Conservation (phyloP, 345 rosid genomes). For the Salix dunnii region DNA sequence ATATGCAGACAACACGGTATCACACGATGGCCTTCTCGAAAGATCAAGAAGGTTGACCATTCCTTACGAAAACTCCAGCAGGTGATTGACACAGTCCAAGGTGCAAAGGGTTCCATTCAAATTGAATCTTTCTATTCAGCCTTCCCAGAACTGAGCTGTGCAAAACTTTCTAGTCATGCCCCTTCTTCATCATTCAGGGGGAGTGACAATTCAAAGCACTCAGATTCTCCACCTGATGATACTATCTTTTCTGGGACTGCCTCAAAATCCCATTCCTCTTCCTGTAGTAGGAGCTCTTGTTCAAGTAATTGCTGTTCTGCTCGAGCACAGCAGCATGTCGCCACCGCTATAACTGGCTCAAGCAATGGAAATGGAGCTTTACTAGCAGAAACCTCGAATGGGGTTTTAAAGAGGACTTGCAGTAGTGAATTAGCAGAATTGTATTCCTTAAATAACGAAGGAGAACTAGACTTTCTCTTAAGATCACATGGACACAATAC, state of each 20-base stretch:
- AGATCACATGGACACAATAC: conserved; percentile 59
- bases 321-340: conserved; percentile 44
- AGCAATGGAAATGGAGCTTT: conserved; percentile 21
- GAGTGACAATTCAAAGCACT: conserved; percentile 28
- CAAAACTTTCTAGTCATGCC: conserved; percentile 41
- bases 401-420: conserved; percentile 42
- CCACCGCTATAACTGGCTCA: conserved; percentile 18
- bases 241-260: conserved; percentile 36
- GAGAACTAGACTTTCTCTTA: conserved; percentile 41
- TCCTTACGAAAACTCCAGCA: conserved; percentile 83
- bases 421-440: conserved; percentile 43
- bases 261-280: conserved; percentile 66
- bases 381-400: conserved; percentile 31
- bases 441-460: conserved; percentile 31
- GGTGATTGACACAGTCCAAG: conserved; percentile 88
- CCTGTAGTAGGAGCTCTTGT: conserved; percentile 65
- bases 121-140: conserved; percentile 74
- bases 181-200: conserved; percentile 34
- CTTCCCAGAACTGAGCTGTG: conserved; percentile 79
- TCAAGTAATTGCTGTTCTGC: conserved; percentile 65
- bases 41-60: conserved; percentile 93
- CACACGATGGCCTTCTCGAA: conserved; percentile 90
- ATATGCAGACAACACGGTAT: conserved; percentile 95
- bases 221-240: conserved; percentile 38
- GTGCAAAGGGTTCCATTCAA: conserved; percentile 71